A percentile compares a stretch with the other conserved stretches of the same genome.
Conservation (phyloP, 1,284 basidiomycete genomes). For the Psilocybe mexicana region DNA sequence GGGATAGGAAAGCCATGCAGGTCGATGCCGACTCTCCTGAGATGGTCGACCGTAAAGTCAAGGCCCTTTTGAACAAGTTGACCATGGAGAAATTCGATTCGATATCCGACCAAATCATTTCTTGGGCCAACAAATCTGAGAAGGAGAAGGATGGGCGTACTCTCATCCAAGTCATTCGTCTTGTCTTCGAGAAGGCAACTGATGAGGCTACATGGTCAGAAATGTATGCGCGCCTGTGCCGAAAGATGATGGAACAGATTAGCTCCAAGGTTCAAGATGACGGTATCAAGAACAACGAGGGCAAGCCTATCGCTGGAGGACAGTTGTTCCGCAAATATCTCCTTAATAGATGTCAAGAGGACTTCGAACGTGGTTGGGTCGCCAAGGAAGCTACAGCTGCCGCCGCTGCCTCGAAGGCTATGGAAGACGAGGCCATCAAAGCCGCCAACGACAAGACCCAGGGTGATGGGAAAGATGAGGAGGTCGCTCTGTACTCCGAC, state of each 20-base stretch:
- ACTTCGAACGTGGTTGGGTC: slow-evolving; percentile 90
- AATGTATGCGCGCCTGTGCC: slow-evolving; percentile 95
- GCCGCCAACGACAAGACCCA: slow-evolving; percentile 59
- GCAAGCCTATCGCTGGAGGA: slow-evolving; percentile 86
- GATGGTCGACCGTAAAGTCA: slow-evolving; percentile 92
- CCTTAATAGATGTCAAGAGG: slow-evolving; percentile 90
- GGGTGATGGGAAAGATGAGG: slow-evolving; percentile 37
- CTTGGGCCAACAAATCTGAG: slow-evolving; percentile 93
- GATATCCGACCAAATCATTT: slow-evolving; percentile 90
- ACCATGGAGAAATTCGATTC: slow-evolving; percentile 97
- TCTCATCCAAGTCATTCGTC: slow-evolving; percentile 92
- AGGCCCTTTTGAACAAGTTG: slow-evolving; percentile 91
- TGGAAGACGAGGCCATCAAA: slow-evolving; percentile 61
- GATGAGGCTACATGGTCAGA: slow-evolving; percentile 95
- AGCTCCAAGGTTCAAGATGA: slow-evolving; percentile 88
- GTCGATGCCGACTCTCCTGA: slow-evolving; percentile 73
- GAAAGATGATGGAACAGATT: slow-evolving; percentile 92
- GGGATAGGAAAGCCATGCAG: slow-evolving; percentile 55
- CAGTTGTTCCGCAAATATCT: slow-evolving; percentile 95
- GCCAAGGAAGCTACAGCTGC: slow-evolving; percentile 69
- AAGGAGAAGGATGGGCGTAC: slow-evolving; percentile 93
- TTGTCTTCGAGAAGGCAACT: slow-evolving; percentile 97
- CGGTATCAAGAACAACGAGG: slow-evolving; percentile 73
- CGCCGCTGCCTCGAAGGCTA: slow-evolving; percentile 57
- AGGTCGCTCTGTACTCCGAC: slow-evolving; percentile 83